Conservation (phyloP, 805 yeast genomes). For the Kuraishia piskuri region DNA sequence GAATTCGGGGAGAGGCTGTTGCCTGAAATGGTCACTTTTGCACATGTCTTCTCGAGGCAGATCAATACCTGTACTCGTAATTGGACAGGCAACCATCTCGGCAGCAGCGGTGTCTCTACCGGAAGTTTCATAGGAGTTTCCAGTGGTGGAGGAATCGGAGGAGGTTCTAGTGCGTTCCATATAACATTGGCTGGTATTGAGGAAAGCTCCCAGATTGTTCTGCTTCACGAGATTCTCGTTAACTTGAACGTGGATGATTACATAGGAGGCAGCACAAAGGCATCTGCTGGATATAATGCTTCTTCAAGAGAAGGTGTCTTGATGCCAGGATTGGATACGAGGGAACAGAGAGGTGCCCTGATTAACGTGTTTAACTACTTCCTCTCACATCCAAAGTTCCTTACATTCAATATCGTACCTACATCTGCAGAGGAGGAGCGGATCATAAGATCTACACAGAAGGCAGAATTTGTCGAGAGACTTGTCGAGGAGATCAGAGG, state of each 20-base stretch:
- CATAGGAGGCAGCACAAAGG: background rate
- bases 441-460: conserved; percentile 37
- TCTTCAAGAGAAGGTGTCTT: conserved; percentile 11
- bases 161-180: conserved; percentile 22
- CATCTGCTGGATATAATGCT: background rate
- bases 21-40: conserved; percentile 58
- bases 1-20: conserved; percentile 55
- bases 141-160: background rate
- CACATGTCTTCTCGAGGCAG: conserved; percentile 57
- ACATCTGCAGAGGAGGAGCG: conserved; percentile 59
- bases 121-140: background rate
- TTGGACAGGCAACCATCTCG: conserved; percentile 36
- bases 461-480: conserved; percentile 31
- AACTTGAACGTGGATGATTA: conserved; percentile 44
- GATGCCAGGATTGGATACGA: conserved; percentile 56
- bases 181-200: conserved; percentile 41
- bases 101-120: background rate
- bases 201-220: conserved; percentile 61
- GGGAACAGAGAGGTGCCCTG: conserved; percentile 50
- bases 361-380: conserved; percentile 58
- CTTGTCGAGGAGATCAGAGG: conserved; percentile 43
- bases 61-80: conserved; percentile 51
- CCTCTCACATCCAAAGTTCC: conserved; percentile 78
- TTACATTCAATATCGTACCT: conserved; percentile 60
- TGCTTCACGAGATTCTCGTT: conserved; percentile 51